These are phyloP conservation scores for Candida oleophila DNA, from an alignment of 805 yeast species.

Conservation along the genomic window DNA sequence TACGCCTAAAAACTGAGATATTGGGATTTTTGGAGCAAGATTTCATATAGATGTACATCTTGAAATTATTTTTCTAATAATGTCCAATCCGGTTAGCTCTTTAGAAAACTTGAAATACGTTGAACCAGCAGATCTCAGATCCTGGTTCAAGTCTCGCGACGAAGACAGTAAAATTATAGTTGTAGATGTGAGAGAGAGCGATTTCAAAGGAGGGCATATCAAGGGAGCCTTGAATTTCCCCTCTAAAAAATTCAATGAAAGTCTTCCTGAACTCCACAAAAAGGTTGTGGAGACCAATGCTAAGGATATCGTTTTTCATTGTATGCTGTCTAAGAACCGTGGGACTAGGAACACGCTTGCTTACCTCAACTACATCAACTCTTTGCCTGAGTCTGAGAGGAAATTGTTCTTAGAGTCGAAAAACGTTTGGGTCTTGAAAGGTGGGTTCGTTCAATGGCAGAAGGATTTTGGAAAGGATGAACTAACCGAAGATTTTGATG, in stretches of 20 bases:
- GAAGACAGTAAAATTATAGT: neutral
- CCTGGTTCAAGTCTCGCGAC: neutral
- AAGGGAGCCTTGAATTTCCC: slow-evolving; percentile 3
- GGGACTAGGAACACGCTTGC: neutral
- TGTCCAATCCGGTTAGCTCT: neutral
- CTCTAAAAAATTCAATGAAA: neutral
- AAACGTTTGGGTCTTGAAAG: slow-evolving; percentile 2
- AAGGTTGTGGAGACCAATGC: neutral
- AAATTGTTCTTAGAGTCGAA: neutral
- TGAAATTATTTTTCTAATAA: neutral
- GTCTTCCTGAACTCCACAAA: neutral
- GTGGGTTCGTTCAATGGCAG: slow-evolving; percentile 2
- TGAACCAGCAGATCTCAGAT: neutral
- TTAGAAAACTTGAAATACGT: slow-evolving; percentile 1
- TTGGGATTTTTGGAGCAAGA: neutral
- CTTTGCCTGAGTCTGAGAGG: neutral
- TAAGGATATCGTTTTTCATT: slow-evolving; percentile 1
- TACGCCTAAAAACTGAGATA: neutral
- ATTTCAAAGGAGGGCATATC: slow-evolving; percentile 1
- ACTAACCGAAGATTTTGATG: slow-evolving; percentile 2
- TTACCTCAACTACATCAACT: neutral
- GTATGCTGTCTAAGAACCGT: neutral
- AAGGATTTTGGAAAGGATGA: slow-evolving; percentile 2
- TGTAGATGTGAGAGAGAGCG: neutral
- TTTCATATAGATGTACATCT: too few relatives aligned